Base-by-base conservation (phyloP, 202 grass and related monocot species). In the Cymbopogon flexuosus region DNA sequence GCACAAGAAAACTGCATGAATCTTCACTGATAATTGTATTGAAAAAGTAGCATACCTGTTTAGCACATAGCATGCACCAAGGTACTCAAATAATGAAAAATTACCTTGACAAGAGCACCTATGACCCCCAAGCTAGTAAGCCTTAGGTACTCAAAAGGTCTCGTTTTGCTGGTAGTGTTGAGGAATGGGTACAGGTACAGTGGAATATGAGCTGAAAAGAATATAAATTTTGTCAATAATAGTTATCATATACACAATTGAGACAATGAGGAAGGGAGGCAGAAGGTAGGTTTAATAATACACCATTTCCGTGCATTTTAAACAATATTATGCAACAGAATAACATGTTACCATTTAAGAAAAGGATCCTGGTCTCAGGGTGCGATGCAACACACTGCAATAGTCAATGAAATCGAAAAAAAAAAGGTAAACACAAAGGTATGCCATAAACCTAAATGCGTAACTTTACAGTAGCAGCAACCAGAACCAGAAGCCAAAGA, bases 71-170 rank as follows among this genome's bases (percentile, higher is more conserved):
- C 37, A 77, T 37, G n/a, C 19, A 61, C 29, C 12, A 65, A 47
- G 45, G 45, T 47, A 15, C 45, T 47, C 45, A 47, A 47, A 15
- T 47, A 47, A 47, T 47, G 45, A 47, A 47, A 47, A 47, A 15
- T 70, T 90, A 98, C 92, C 96, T 99, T 95, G 16, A 99, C 96
- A 90, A 95, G 92, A 54, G 96, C 92, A 84, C 96, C 96, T 1
- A 99, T 99, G 35, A 93, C 96, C 79, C 92, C 96, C 81, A 99
- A 85, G 78, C 96, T 99, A 60, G 96, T 99, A 71, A 99, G 87
- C 58, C 96, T 71, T 36, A 95, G 82, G 79, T 99, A 99, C 85
- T 99, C 96, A 67, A 99, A 93, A 77, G 96, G 96, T 46, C 96
- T 89, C 39, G 90, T 91, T 79, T 99, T 99, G 85, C 92, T 95